These are phyloP conservation scores for Aureobasidium melanogenum DNA, from an alignment of 2,329 filamentous ascomycete species.

Conservation along the genomic window DNA sequence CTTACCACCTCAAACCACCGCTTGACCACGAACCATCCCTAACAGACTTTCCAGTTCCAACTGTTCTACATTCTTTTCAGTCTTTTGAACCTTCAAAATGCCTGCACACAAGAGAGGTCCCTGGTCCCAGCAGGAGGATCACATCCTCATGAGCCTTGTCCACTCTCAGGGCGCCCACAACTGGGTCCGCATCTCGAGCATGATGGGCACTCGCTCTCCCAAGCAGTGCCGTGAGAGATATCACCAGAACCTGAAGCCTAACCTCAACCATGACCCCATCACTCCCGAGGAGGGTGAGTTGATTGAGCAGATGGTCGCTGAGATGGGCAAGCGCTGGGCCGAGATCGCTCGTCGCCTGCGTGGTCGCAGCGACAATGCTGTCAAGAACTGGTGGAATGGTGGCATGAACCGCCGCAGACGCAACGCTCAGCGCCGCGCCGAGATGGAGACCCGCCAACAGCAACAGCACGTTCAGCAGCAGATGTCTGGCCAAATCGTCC, in stretches of 20 bases:
- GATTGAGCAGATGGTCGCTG: conserved; percentile 68
- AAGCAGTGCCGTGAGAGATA: conserved; percentile 95
- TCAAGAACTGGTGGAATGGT: conserved; percentile 98
- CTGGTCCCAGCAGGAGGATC: conserved; percentile 73
- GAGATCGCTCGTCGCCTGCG: conserved; percentile 77
- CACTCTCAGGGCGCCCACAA: conserved; percentile 65
- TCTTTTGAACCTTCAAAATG: conserved; percentile 25
- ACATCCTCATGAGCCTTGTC: conserved; percentile 61
- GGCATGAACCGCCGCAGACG: conserved; percentile 69
- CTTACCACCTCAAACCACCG: not conserved
- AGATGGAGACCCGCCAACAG: conserved; percentile 23
- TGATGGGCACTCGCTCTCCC: conserved; percentile 68
- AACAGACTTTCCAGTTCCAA: not conserved
- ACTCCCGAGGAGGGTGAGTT: conserved; percentile 63
- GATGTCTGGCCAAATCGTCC: conserved; percentile 18
- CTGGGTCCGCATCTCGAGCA: conserved; percentile 79
- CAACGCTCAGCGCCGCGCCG: conserved; percentile 25
- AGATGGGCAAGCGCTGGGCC: conserved; percentile 83
- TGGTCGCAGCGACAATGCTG: conserved; percentile 85
- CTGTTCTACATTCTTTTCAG: conserved; percentile 7
- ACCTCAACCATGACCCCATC: conserved; percentile 69
- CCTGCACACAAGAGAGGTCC: conserved; percentile 63
- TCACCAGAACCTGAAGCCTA: conserved; percentile 85
- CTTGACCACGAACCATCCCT: not conserved
- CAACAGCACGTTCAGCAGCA: conserved; percentile 17